Percentiles rank a stretch among this genome's conserved stretches.
Conservation (phyloP, 148 eudicot species). For the Silene latifolia region DNA sequence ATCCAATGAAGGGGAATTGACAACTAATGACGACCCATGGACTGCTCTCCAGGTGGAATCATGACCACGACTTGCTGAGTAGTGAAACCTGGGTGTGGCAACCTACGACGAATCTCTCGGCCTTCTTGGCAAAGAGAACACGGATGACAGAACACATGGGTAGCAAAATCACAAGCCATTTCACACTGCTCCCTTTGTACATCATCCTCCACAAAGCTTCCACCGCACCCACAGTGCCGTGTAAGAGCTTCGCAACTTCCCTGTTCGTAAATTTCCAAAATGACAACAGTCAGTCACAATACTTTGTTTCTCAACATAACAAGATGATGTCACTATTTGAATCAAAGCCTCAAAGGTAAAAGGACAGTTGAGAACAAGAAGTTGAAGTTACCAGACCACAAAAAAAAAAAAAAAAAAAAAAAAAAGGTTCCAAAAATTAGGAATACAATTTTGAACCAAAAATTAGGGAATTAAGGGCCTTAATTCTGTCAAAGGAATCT, state of each 20-base stretch:
- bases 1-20: background rate
- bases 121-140: constrained; percentile 97
- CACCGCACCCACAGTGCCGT: constrained; percentile 58
- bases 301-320: too few species aligned
- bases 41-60: constrained; percentile 71
- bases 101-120: constrained; percentile 83
- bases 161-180: constrained; percentile 63
- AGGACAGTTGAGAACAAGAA: too few species aligned
- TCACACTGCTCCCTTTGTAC: constrained; percentile 71
- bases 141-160: constrained; percentile 73
- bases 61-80: constrained; percentile 56
- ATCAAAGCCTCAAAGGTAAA: background rate
- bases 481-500: too few species aligned
- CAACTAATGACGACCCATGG: constrained; percentile 58
- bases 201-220: constrained; percentile 58
- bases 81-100: constrained; percentile 77
- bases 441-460: too few species aligned
- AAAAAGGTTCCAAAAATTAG: too few species aligned
- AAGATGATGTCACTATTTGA: too few species aligned
- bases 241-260: constrained; percentile 68
- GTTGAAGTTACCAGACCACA: too few species aligned
- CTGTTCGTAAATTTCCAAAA: constrained; percentile 33
- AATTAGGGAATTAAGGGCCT: too few species aligned
- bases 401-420: too few species aligned
- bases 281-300: background rate